phyloP scores from a whole-genome alignment of 345 rosid genomes.

The Carallia brachiata region DNA sequence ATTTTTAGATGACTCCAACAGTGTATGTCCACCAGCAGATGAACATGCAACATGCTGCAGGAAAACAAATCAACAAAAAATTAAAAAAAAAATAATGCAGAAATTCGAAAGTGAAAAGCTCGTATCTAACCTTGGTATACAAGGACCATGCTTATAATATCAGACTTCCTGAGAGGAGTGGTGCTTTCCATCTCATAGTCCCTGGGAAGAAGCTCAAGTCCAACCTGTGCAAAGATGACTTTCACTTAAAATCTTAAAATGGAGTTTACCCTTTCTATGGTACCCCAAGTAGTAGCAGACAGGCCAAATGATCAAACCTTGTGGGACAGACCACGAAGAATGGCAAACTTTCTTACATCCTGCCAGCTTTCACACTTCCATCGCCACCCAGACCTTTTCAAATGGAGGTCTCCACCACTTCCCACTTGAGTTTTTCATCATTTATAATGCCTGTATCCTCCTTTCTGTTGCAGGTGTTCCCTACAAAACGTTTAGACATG shows the following conservation, averaged over 20 bases:
- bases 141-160: slow-evolving; percentile 33
- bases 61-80: slow-evolving; percentile 19
- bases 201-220: slow-evolving; percentile 37
- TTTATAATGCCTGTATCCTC: slow-evolving; percentile 21
- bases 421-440: slow-evolving; percentile 31
- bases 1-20: slow-evolving; percentile 33
- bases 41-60: slow-evolving; percentile 39
- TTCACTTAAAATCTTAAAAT: slow-evolving; percentile 19
- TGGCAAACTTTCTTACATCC: slow-evolving; percentile 31
- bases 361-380: slow-evolving; percentile 28
- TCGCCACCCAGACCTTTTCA: slow-evolving; percentile 30
- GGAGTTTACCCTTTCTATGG: slow-evolving; percentile 6
- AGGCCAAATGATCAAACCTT: slow-evolving; percentile 20
- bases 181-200: slow-evolving; percentile 33
- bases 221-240: slow-evolving; percentile 34
- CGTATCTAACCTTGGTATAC: slow-evolving; percentile 26
- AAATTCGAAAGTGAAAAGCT: not conserved
- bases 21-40: slow-evolving; percentile 37
- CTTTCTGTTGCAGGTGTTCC: slow-evolving; percentile 28
- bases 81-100: not conserved
- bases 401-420: slow-evolving; percentile 33
- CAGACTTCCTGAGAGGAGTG: slow-evolving; percentile 31
- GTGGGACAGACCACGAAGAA: slow-evolving; percentile 36
- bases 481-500: slow-evolving; percentile 30
- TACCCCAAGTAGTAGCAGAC: not conserved